Percentiles rank a stretch among this genome's conserved stretches.
phyloP scores from a whole-genome alignment of 805 yeast genomes.

The Scheffersomyces stipitis region DNA sequence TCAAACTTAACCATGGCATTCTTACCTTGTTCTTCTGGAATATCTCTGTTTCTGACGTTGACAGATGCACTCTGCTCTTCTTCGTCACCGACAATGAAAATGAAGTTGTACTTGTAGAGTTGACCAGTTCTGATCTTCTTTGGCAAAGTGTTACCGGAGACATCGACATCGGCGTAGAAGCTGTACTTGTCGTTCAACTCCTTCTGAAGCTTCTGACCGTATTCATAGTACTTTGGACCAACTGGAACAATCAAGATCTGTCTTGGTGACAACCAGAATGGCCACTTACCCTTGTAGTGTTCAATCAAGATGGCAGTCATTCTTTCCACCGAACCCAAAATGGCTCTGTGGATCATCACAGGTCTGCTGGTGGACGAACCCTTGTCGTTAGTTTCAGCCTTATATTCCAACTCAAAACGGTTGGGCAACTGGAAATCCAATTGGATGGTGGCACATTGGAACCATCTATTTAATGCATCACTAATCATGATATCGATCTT shows the following conservation, averaged over 20 bases:
- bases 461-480: slow-evolving; percentile 95
- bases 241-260: slow-evolving; percentile 96
- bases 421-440: slow-evolving; percentile 97
- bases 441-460: slow-evolving; percentile 98
- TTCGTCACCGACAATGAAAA: slow-evolving; percentile 95
- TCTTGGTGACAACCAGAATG: slow-evolving; percentile 99
- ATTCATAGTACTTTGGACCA: slow-evolving; percentile 88
- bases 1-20: slow-evolving; percentile 76
- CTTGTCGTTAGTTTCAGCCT: slow-evolving; percentile 58
- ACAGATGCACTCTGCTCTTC: slow-evolving; percentile 80
- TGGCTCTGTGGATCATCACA: slow-evolving; percentile 99
- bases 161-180: slow-evolving; percentile 89
- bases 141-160: slow-evolving; percentile 93
- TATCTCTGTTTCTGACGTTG: slow-evolving; percentile 96
- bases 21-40: slow-evolving; percentile 89
- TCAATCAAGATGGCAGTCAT: slow-evolving; percentile 98
- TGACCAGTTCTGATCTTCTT: slow-evolving; percentile 99
- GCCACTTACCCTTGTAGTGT: slow-evolving; percentile 99
- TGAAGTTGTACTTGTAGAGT: slow-evolving; percentile 89
- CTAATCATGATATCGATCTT: slow-evolving; percentile 95
- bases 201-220: slow-evolving; percentile 80
- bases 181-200: slow-evolving; percentile 63
- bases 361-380: slow-evolving; percentile 73
- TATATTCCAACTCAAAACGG: slow-evolving; percentile 88
- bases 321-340: slow-evolving; percentile 97